Evolutionary conservation across 805 yeast species (phyloP).

Genomic region (Schizosaccharomyces lindneri): DNA sequence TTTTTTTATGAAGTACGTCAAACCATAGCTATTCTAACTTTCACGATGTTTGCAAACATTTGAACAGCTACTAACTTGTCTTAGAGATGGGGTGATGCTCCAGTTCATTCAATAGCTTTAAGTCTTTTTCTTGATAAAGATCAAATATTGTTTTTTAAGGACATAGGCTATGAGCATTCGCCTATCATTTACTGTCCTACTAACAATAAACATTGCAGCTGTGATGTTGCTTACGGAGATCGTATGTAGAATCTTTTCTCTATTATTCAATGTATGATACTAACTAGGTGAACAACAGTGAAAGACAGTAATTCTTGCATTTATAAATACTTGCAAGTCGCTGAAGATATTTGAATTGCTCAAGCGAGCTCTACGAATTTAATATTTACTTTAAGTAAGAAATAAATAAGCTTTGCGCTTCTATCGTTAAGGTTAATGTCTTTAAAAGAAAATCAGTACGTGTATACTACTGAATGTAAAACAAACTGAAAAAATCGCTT

Average conservation of each 20-base stretch:
- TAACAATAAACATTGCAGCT: conserved; percentile 2
- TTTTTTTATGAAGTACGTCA: conserved; percentile 31
- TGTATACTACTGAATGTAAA: too few species aligned
- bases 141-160: conserved; percentile 32
- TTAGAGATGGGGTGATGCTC: conserved; percentile 64
- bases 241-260: neutral
- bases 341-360: too few species aligned
- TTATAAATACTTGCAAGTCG: too few species aligned
- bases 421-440: too few species aligned
- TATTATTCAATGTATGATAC: too few species aligned
- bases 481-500: too few species aligned
- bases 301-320: too few species aligned
- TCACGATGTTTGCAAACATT: neutral
- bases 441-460: too few species aligned
- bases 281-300: too few species aligned
- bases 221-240: neutral
- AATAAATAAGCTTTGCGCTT: too few species aligned
- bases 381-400: too few species aligned
- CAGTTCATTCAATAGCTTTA: conserved; percentile 42
- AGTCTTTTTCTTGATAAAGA: conserved; percentile 26
- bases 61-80: neutral
- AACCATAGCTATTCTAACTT: neutral
- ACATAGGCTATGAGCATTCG: conserved; percentile 32
- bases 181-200: conserved; percentile 18
- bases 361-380: too few species aligned